Evolutionary conservation across 768 basidiomycete species (phyloP).

Genomic region (Hericium erinaceus): DNA sequence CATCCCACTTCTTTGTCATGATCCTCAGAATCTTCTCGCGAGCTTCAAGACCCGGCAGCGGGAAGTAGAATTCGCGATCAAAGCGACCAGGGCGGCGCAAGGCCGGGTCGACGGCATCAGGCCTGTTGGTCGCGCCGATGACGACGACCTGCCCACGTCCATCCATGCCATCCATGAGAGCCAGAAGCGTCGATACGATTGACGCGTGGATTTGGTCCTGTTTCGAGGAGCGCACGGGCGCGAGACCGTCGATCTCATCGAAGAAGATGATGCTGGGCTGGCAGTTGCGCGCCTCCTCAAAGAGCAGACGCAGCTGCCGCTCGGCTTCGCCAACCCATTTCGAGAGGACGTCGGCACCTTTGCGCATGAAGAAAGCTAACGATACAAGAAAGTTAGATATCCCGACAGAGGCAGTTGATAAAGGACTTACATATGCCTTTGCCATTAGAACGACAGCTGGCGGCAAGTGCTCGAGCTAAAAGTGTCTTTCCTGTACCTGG

Average conservation of each 20-base stretch:
- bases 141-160: constrained; percentile 95
- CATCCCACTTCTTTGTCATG: constrained; percentile 85
- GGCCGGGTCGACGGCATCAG: constrained; percentile 97
- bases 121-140: constrained; percentile 95
- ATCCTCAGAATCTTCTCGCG: constrained; percentile 83
- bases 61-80: constrained; percentile 97
- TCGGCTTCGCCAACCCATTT: constrained; percentile 99
- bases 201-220: constrained; percentile 99
- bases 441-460: constrained; percentile 81
- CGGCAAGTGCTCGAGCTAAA: constrained; percentile 86
- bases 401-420: not conserved
- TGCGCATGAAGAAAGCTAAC: constrained; percentile 98
- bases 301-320: constrained; percentile 86
- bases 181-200: constrained; percentile 90
- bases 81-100: constrained; percentile 90
- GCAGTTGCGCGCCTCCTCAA: constrained; percentile 87
- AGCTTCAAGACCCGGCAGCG: constrained; percentile 75
- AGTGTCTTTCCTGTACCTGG: constrained; percentile 98
- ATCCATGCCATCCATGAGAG: constrained; percentile 99
- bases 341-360: constrained; percentile 94
- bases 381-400: not conserved
- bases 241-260: constrained; percentile 98
- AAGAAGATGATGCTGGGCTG: constrained; percentile 99
- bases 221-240: constrained; percentile 95
- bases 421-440: constrained; percentile 70